Evolutionary conservation across 176 grass and related monocot genomes (phyloP).

Genomic region (Bonia amplexicaulis): DNA sequence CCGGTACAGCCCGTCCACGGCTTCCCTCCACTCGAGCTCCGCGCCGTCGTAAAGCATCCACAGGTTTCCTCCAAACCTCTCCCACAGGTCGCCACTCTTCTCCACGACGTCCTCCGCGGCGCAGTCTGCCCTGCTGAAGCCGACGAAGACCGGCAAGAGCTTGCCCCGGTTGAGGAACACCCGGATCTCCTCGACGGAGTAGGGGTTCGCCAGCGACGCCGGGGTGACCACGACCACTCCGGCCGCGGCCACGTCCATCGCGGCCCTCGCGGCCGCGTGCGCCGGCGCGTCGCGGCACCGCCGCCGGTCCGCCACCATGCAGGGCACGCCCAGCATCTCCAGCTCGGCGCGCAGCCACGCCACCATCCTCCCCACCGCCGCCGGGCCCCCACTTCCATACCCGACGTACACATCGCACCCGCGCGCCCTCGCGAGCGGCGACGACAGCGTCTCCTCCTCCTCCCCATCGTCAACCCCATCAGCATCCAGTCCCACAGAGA

Average conservation of each 20-base stretch:
- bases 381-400: not conserved
- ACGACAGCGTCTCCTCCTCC: not conserved
- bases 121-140: conserved; percentile 27
- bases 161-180: conserved; percentile 26
- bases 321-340: conserved; percentile 44
- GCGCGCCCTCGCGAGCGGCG: not conserved
- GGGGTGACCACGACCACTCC: conserved; percentile 43
- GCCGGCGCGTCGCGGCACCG: conserved; percentile 20
- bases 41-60: conserved; percentile 37
- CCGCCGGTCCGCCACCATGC: conserved; percentile 26
- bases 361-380: conserved; percentile 17
- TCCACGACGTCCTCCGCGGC: conserved; percentile 20
- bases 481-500: not conserved
- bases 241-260: conserved; percentile 31
- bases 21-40: conserved; percentile 39
- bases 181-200: conserved; percentile 51
- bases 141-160: conserved; percentile 48
- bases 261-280: not conserved
- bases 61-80: conserved; percentile 28
- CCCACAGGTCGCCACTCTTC: conserved; percentile 47
- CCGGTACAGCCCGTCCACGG: conserved; percentile 19
- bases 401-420: conserved; percentile 57
- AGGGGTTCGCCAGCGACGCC: conserved; percentile 32
- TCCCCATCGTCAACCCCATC: not conserved
- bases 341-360: conserved; percentile 61